Evolutionary conservation across 257 asterid species (phyloP), one percentile per base, ranked within the genome.

Genomic region (Nyctanthes arbortristis): DNA sequence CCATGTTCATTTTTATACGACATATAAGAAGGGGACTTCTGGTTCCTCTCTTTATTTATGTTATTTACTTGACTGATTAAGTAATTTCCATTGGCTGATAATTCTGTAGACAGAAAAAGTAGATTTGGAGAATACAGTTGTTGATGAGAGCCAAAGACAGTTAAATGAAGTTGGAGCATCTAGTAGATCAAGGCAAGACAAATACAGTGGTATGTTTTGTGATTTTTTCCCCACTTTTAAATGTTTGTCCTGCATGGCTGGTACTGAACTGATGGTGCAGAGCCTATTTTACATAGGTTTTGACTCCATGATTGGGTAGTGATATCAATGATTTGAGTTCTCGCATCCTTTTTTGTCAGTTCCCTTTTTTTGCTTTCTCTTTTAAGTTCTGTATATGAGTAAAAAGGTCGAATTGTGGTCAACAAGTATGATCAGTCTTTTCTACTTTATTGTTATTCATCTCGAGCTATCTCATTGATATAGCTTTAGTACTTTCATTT

Each of bases 141-240:
- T 94, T 22, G 97, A 94, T 74, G 97, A 94, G 85, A 94, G 95
- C 87, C 99, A 90, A 84, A 85, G 96, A 65, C 97, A 87, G 75
- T 65, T 67, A 52, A 77, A 86, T 63, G 93, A 86, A 74, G 82
- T 77, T 60, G 96, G 90, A 58, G 77, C 91, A 65, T 80, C 88
- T 71, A 73, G 88, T 70, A 80, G 83, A 76, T 84, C 89, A 64
- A 88, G 95, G 85, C 96, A 85, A 78, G 96, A 87, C 70, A 90
- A 93, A 73, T 87, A 76, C 78, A 90, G 95, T 70, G 95, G 99
- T 91, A 87, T 65, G 88, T 35, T 60, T 71, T 55, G 40, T 70
- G 32, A 9, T 65, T 22, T 25, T 7, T 12, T 4, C 7, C 33
- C 67, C 16, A 16, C 11, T 68, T 70, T 61, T 32, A 69, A 30